phyloP scores from a whole-genome alignment of 768 basidiomycete genomes.

The Russula griseocarnosa region DNA sequence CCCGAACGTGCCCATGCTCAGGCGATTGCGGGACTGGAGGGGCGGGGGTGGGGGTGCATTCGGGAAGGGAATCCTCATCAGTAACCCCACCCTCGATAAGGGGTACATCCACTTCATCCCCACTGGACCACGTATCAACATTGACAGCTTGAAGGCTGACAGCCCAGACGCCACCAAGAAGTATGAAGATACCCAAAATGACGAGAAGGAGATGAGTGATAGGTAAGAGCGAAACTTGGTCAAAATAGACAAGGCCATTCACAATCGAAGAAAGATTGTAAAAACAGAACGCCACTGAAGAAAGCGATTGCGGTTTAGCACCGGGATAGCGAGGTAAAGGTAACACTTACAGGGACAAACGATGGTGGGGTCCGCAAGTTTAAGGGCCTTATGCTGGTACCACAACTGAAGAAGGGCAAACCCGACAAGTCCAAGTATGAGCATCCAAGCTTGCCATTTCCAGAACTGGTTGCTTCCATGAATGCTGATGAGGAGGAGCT shows the following conservation, averaged over 20 bases:
- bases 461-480: conserved; percentile 76
- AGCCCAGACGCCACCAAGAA: conserved; percentile 87
- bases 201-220: conserved; percentile 72
- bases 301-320: conserved; percentile 19
- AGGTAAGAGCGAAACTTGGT: conserved; percentile 73
- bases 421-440: conserved; percentile 63
- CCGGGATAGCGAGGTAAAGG: neutral
- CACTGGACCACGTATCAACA: conserved; percentile 42
- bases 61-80: conserved; percentile 5
- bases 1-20: conserved; percentile 12
- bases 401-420: conserved; percentile 81
- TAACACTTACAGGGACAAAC: conserved; percentile 71
- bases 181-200: conserved; percentile 64
- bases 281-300: conserved; percentile 82
- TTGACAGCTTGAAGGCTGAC: conserved; percentile 71
- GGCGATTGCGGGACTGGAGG: conserved; percentile 5
- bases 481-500: conserved; percentile 76
- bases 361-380: conserved; percentile 77
- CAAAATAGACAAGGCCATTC: conserved; percentile 85
- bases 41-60: neutral
- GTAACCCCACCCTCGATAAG: conserved; percentile 6
- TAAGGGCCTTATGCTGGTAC: conserved; percentile 77
- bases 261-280: conserved; percentile 92
- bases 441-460: conserved; percentile 79
- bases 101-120: conserved; percentile 32